Evolutionary conservation across 2,329 filamentous ascomycete genomes (phyloP), one percentile per base, ranked within the genome.

Genomic region (Onygenales sp.): DNA sequence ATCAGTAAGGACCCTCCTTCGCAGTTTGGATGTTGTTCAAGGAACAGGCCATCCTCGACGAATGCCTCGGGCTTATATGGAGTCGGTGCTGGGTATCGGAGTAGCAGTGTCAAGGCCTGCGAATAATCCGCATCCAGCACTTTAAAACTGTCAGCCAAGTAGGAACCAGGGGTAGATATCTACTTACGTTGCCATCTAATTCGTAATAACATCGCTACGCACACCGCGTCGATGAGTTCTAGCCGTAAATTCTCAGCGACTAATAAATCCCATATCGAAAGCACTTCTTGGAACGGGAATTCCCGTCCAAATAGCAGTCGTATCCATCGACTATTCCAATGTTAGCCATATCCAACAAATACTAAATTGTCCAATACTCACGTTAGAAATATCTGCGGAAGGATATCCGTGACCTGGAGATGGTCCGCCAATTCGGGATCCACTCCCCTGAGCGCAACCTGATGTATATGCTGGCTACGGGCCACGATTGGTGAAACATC

Each of bases 361-460:
- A 35, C 41, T 9, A 21, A 9, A 5, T 2, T 38, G 17, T 43
- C 35, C 49, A 38, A 13, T 51, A 66, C 80, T 68, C 72, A 93
- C 87, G 97, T 94, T 27, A 97, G 74, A 65, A 97, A 98, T 50
- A 98, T 92, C 63, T 98, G 93, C 1, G 93, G 93, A n/a, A 96
- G 73, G 57, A 98, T 84, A 56, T 96, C 92, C 46, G 96, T 84
- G 55, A 82, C 80, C 55, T 84, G 84, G 14, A 98, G 78, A 67
- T 97, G 91, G 27, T 78, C 76, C 11, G 89, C 86, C 32, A 97
- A 78, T 63, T 90, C 86, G n/a, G 87, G 85, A 65, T 97, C 93
- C 33, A 89, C 78, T 58, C 83, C 85, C 54, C 82, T 82, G 44
- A 98, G 74, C 50, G 88, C 84, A 32, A 86, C 80, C 62, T 95